Evolutionary conservation across 768 basidiomycete species (phyloP).

Genomic region (Tephrocybe sp.): DNA sequence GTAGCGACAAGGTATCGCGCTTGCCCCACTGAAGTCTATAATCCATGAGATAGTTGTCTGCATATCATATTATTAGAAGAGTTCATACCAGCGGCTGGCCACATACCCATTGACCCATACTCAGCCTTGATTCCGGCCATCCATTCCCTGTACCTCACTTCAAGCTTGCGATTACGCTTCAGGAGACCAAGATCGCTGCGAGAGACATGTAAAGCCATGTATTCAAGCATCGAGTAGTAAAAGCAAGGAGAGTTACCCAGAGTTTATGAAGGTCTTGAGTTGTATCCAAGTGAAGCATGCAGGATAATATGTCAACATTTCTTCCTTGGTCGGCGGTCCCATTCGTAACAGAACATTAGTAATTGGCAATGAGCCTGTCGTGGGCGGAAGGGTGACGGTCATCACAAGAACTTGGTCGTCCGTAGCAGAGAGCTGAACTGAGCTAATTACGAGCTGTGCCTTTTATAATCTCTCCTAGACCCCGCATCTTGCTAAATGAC

Average conservation of each 20-base stretch:
- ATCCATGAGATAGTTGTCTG: slow-evolving; percentile 71
- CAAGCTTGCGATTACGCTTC: slow-evolving; percentile 69
- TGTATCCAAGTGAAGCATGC: slow-evolving; percentile 74
- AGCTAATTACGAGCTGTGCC: too few relatives aligned
- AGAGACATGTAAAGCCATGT: background rate
- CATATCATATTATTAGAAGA: background rate
- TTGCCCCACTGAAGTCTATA: slow-evolving; percentile 76
- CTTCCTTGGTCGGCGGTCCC: slow-evolving; percentile 67
- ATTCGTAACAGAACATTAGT: slow-evolving; percentile 40
- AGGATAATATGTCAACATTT: slow-evolving; percentile 67
- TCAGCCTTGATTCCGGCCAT: slow-evolving; percentile 46
- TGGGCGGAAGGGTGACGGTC: slow-evolving; percentile 3
- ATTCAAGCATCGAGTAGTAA: background rate
- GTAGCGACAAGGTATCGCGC: slow-evolving; percentile 59
- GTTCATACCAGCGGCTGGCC: background rate
- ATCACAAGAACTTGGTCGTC: too few relatives aligned
- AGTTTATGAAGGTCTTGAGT: slow-evolving; percentile 74
- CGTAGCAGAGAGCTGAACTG: too few relatives aligned
- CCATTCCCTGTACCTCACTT: slow-evolving; percentile 67
- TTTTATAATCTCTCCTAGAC: too few relatives aligned
- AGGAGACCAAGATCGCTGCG: slow-evolving; percentile 75
- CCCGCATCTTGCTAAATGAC: too few relatives aligned
- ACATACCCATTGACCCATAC: slow-evolving; percentile 66
- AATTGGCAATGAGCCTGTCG: slow-evolving; percentile 13
- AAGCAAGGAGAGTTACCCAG: slow-evolving; percentile 57